Evolutionary conservation across 768 basidiomycete species (phyloP).

Genomic region (Termitomyces sp.): DNA sequence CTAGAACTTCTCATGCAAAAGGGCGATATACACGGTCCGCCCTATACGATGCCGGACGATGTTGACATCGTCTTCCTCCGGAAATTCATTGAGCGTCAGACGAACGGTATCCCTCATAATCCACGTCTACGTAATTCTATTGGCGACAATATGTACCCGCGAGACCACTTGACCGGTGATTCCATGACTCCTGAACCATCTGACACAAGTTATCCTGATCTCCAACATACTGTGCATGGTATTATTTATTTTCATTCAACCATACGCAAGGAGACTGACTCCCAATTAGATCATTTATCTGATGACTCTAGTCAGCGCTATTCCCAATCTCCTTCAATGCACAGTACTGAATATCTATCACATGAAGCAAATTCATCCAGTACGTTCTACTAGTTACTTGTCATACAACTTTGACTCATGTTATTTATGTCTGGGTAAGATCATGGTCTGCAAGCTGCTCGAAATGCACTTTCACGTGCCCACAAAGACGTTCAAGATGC

Average conservation of each 20-base stretch:
- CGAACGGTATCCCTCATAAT: constrained; percentile 72
- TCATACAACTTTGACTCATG: constrained; percentile 5
- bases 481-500: constrained; percentile 72
- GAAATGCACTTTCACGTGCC: constrained; percentile 53
- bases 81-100: constrained; percentile 78
- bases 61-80: constrained; percentile 73
- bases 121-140: constrained; percentile 65
- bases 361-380: constrained; percentile 59
- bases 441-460: constrained; percentile 58
- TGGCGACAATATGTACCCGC: constrained; percentile 30
- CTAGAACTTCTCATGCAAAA: constrained; percentile 85
- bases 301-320: constrained; percentile 37
- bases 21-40: constrained; percentile 80
- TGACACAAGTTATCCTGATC: constrained; percentile 36
- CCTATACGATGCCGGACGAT: constrained; percentile 77
- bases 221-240: constrained; percentile 24
- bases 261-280: constrained; percentile 6
- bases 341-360: constrained; percentile 46
- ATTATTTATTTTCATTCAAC: constrained; percentile 6
- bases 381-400: constrained; percentile 24
- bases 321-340: constrained; percentile 47
- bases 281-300: constrained; percentile 27
- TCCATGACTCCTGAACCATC: constrained; percentile 47
- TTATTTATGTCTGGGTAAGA: constrained; percentile 29
- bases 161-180: constrained; percentile 37